phyloP scores from a whole-genome alignment of 202 grass and related monocot genomes.

The Setaria viridis region DNA sequence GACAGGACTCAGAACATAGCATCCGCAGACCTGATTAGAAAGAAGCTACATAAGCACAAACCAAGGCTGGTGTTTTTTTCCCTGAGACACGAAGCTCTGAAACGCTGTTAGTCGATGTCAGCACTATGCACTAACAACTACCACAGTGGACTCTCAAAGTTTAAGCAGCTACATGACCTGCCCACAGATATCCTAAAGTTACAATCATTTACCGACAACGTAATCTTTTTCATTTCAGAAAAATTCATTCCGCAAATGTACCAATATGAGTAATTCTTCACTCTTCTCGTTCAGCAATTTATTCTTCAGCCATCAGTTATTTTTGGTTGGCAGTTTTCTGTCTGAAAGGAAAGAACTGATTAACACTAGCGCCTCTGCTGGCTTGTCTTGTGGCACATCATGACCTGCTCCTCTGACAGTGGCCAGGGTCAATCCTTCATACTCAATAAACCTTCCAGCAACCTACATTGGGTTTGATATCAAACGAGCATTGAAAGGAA shows the following conservation, averaged over 20 bases:
- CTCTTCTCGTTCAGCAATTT: neutral
- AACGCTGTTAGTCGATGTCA: slow-evolving; percentile 39
- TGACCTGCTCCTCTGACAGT: slow-evolving; percentile 89
- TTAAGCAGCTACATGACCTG: slow-evolving; percentile 39
- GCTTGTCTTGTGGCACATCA: slow-evolving; percentile 84
- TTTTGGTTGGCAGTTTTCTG: slow-evolving; percentile 55
- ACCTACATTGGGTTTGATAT: slow-evolving; percentile 49
- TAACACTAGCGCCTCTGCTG: slow-evolving; percentile 69
- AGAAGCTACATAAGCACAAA: slow-evolving; percentile 48
- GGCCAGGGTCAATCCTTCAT: slow-evolving; percentile 68
- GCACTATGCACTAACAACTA: slow-evolving; percentile 51
- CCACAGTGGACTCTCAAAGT: slow-evolving; percentile 8
- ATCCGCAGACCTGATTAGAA: slow-evolving; percentile 10
- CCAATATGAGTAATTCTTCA: neutral
- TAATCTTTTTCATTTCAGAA: neutral
- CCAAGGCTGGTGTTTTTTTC: slow-evolving; percentile 12
- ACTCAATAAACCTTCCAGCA: slow-evolving; percentile 84
- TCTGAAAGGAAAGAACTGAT: slow-evolving; percentile 70
- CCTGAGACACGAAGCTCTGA: neutral
- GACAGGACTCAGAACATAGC: slow-evolving; percentile 17
- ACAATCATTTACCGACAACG: slow-evolving; percentile 53
- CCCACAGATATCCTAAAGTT: slow-evolving; percentile 50
- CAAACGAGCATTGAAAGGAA: neutral
- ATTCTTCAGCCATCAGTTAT: slow-evolving; percentile 26
- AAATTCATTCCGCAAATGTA: neutral